Conservation (phyloP, 495 filamentous ascomycete species). For the Astrothelium macrocarpum region DNA sequence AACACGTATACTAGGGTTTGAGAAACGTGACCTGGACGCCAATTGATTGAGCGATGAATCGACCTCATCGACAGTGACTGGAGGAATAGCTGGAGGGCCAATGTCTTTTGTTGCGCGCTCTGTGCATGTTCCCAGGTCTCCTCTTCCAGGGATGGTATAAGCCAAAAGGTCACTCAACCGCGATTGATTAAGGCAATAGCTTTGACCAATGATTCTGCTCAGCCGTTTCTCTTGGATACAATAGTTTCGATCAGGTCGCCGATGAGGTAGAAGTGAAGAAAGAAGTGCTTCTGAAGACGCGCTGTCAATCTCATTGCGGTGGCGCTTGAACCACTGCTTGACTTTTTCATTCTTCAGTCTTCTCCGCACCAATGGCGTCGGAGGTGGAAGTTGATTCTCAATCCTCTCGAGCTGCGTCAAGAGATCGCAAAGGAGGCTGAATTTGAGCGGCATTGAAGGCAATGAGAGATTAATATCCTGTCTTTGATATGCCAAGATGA, state of each 20-base stretch:
- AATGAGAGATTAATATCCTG: background rate
- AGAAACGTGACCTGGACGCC: constrained; percentile 59
- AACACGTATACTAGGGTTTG: constrained; percentile 49
- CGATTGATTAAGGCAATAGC: constrained; percentile 48
- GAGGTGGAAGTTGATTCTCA: background rate
- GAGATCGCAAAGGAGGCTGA: background rate
- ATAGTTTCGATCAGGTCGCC: constrained; percentile 66
- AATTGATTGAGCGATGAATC: constrained; percentile 53
- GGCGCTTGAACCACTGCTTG: constrained; percentile 47
- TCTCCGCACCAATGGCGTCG: background rate
- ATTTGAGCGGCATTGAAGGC: background rate
- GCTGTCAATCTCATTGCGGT: constrained; percentile 43
- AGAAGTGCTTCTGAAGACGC: constrained; percentile 49
- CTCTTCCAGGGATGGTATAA: constrained; percentile 47
- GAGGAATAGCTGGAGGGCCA: constrained; percentile 24
- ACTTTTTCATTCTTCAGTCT: background rate
- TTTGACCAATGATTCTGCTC: constrained; percentile 53
- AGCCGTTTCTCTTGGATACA: constrained; percentile 50
- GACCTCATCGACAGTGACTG: constrained; percentile 66
- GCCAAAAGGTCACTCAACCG: constrained; percentile 51
- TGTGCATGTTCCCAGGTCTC: constrained; percentile 63
- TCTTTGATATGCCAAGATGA: background rate
- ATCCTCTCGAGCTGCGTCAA: constrained; percentile 3
- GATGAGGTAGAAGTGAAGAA: constrained; percentile 64
- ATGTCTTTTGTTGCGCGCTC: constrained; percentile 52